These are phyloP conservation scores for Capsicum rhomboideum DNA, from an alignment of 257 asterid species.

Conservation along the genomic window DNA sequence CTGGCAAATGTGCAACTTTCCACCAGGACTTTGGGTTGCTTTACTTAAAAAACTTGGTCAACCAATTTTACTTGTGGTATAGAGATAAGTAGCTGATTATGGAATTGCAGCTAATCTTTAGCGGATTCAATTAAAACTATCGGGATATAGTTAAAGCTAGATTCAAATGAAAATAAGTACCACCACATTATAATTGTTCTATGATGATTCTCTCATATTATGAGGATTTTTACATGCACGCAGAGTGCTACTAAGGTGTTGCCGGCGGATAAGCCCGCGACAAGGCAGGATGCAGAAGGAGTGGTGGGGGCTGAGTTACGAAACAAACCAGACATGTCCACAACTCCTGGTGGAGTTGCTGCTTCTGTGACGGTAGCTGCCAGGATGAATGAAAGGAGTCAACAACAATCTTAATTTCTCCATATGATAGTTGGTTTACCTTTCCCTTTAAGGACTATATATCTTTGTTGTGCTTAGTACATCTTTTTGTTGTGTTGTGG, in stretches of 20 bases:
- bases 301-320: constrained; percentile 45
- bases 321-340: constrained; percentile 23
- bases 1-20: no score
- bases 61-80: no score
- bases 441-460: background rate
- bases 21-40: no score
- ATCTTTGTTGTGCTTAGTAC: no score
- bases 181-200: no score
- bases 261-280: constrained; percentile 46
- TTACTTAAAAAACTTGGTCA: no score
- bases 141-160: no score
- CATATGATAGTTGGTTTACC: background rate
- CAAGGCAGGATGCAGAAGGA: constrained; percentile 62
- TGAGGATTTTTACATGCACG: background rate
- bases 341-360: constrained; percentile 58
- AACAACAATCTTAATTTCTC: background rate
- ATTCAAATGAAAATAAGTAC: no score
- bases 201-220: background rate
- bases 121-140: no score
- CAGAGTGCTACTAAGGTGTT: constrained; percentile 43
- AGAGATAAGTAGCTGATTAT: no score
- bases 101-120: no score
- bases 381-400: constrained; percentile 34
- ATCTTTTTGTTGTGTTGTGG: no score
- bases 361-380: constrained; percentile 52